Evolutionary conservation across 352 stramenopile species (phyloP).

Genomic region (Phytophthora rubi): DNA sequence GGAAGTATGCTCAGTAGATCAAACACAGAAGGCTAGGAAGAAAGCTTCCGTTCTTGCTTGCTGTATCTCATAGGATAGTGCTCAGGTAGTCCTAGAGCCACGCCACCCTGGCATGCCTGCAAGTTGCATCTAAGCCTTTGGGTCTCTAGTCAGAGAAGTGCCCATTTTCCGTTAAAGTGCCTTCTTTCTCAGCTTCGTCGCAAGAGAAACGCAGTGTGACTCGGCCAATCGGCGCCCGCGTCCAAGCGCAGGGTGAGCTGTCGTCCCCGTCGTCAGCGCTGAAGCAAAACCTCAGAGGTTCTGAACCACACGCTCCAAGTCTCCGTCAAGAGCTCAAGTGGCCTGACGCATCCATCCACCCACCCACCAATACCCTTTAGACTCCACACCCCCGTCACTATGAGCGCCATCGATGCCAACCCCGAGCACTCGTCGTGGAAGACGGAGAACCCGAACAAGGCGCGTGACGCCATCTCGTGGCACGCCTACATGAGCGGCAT

Average conservation of each 20-base stretch:
- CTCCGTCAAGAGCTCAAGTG: conserved; percentile 19
- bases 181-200: conserved; percentile 23
- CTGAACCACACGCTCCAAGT: conserved; percentile 26
- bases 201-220: conserved; percentile 27
- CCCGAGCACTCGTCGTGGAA: conserved; percentile 39
- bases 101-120: background rate
- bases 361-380: background rate
- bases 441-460: conserved; percentile 50
- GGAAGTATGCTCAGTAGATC: too few relatives aligned
- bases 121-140: background rate
- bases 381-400: conserved; percentile 2
- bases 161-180: conserved; percentile 7
- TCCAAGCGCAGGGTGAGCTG: conserved; percentile 1
- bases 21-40: too few relatives aligned
- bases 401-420: conserved; percentile 27
- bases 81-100: too few relatives aligned
- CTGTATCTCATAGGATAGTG: too few relatives aligned
- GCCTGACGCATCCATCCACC: too few relatives aligned
- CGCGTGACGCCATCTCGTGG: conserved; percentile 72
- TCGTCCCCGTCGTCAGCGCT: conserved; percentile 20
- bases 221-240: conserved; percentile 15
- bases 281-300: background rate
- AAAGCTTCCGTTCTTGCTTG: too few relatives aligned
- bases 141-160: background rate
- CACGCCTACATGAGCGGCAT: conserved; percentile 71